Evolutionary conservation across 2,329 filamentous ascomycete species (phyloP).

Genomic region (Daldinia sp.): DNA sequence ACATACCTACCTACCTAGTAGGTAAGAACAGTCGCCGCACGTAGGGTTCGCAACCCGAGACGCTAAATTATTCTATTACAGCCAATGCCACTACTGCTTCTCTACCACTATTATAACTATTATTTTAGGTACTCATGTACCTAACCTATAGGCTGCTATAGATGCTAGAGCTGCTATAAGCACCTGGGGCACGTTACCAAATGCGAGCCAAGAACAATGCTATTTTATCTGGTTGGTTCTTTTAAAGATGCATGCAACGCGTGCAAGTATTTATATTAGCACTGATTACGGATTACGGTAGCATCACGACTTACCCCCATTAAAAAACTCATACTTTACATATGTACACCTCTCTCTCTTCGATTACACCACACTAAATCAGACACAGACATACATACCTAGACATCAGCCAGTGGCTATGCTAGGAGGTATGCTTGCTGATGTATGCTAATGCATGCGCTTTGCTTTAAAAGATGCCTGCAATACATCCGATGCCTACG

Average conservation of each 20-base stretch:
- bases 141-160: no score
- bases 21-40: constrained; percentile 27
- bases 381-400: no score
- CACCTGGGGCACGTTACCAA: no score
- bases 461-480: no score
- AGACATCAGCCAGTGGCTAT: constrained; percentile 2
- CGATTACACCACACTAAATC: constrained; percentile 1
- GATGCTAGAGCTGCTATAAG: no score
- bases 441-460: background rate
- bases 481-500: background rate
- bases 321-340: no score
- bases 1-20: no score
- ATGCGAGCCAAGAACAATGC: background rate
- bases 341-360: no score
- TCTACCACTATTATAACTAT: no score
- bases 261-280: constrained; percentile 12
- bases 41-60: constrained; percentile 33
- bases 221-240: constrained; percentile 12
- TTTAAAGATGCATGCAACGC: constrained; percentile 13
- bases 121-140: background rate
- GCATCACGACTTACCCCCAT: background rate
- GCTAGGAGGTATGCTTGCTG: no score
- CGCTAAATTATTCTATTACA: constrained; percentile 1
- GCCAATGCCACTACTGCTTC: no score
- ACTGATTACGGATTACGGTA: constrained; percentile 6